A percentile compares a stretch with the other conserved stretches of the same genome.
Evolutionary conservation across 371 early-diverging fungal species (phyloP).

Genomic region (Mucor circinelloides): DNA sequence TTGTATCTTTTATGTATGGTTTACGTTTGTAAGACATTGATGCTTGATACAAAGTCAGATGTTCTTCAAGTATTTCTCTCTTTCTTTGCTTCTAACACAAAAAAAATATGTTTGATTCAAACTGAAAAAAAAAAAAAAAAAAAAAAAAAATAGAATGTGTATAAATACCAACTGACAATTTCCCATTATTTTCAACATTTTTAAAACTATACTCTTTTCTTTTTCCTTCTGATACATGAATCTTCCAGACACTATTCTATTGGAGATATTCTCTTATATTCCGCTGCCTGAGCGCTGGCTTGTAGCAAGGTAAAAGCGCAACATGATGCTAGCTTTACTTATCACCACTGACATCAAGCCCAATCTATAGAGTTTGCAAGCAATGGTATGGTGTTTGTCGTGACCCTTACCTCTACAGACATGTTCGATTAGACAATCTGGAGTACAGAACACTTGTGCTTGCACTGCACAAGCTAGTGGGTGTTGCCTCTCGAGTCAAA

Average conservation of each 20-base stretch:
- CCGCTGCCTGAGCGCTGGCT: slow-evolving; percentile 17
- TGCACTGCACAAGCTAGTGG: slow-evolving; percentile 36
- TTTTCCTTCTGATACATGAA: slow-evolving; percentile 2
- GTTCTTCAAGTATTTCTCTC: neutral
- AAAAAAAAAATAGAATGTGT: neutral
- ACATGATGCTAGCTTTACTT: neutral
- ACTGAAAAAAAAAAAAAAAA: no score
- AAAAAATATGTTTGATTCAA: slow-evolving; percentile 3
- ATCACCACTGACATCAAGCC: neutral
- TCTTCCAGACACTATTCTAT: slow-evolving; percentile 15
- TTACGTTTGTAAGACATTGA: slow-evolving; percentile 6
- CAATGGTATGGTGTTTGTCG: slow-evolving; percentile 28
- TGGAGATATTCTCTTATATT: slow-evolving; percentile 21
- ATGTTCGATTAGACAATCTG: slow-evolving; percentile 40
- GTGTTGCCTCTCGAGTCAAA: slow-evolving; percentile 35
- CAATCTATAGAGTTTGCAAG: slow-evolving; percentile 37
- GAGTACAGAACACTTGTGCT: slow-evolving; percentile 46
- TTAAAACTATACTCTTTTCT: neutral
- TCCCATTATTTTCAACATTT: neutral
- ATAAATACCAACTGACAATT: neutral
- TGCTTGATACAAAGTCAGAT: slow-evolving; percentile 7
- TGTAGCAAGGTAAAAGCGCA: slow-evolving; percentile 11
- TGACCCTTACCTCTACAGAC: slow-evolving; percentile 48
- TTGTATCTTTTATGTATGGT: neutral
- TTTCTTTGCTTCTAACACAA: neutral